A percentile compares a stretch with the other conserved stretches of the same genome.
phyloP scores from a whole-genome alignment of 2,329 filamentous ascomycete species.

The Dryadomyces sulphureus region DNA sequence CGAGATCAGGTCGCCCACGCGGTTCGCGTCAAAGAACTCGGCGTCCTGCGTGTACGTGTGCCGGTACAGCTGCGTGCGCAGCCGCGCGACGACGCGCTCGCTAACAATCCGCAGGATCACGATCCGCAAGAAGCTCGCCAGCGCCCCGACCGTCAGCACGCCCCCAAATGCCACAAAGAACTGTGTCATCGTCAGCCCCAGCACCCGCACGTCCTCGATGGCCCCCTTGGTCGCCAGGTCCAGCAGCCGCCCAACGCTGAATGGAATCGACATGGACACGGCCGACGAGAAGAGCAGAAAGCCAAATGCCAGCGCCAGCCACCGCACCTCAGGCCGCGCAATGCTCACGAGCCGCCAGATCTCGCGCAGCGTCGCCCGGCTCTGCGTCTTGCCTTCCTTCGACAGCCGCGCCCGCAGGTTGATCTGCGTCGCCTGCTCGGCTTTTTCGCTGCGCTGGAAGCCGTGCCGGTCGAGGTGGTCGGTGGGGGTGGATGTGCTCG shows the following conservation, averaged over 20 bases:
- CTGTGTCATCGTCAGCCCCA: conserved; percentile 71
- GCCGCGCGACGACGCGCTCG: conserved; percentile 79
- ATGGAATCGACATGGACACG: conserved; percentile 92
- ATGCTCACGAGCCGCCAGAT: conserved; percentile 82
- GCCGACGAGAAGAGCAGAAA: conserved; percentile 80
- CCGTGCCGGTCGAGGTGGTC: conserved; percentile 15
- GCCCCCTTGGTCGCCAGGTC: conserved; percentile 72
- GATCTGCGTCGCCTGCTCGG: conserved; percentile 71
- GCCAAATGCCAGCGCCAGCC: conserved; percentile 64
- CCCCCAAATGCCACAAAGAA: conserved; percentile 73
- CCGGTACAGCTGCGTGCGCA: conserved; percentile 80
- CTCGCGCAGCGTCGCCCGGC: conserved; percentile 52
- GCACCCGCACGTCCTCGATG: conserved; percentile 52
- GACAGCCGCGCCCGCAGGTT: conserved; percentile 79
- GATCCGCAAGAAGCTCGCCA: conserved; percentile 86
- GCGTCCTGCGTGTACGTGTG: conserved; percentile 94
- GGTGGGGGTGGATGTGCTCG: too few relatives aligned
- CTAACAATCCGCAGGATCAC: conserved; percentile 88
- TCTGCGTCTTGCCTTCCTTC: conserved; percentile 54
- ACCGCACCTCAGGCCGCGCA: conserved; percentile 67
- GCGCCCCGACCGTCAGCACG: conserved; percentile 69
- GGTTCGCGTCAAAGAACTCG: conserved; percentile 96
- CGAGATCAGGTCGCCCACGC: conserved; percentile 91
- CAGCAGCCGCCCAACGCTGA: conserved; percentile 90
- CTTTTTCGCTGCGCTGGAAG: conserved; percentile 53